These are phyloP conservation scores for Scytalidium sp. DNA, from an alignment of 2,329 filamentous ascomycete genomes.

Conservation along the genomic window DNA sequence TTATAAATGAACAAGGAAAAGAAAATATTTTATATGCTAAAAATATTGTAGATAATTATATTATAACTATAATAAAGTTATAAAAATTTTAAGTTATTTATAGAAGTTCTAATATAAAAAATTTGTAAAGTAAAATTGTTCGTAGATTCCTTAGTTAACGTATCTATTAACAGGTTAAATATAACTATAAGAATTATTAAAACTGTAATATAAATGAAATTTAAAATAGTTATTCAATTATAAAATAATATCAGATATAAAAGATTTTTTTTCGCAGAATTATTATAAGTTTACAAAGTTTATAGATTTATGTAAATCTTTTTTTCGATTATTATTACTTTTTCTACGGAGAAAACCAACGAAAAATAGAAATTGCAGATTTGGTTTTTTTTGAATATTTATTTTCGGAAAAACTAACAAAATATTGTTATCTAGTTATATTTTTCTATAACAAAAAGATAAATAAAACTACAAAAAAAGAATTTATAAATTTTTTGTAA, in stretches of 20 bases:
- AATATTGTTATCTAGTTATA: conserved; percentile 2
- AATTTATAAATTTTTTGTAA: conserved; percentile 1
- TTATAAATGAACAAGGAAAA: not conserved
- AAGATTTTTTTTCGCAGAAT: not conserved
- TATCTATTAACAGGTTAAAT: not conserved
- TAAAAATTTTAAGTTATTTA: conserved; percentile 1
- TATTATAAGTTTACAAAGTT: not conserved
- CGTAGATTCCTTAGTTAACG: conserved; percentile 1
- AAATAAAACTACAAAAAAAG: conserved; percentile 7
- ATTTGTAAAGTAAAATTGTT: not conserved
- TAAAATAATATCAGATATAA: conserved; percentile 3
- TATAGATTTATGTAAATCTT: conserved; percentile 4
- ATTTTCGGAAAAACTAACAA: not conserved
- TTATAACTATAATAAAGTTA: conserved; percentile 4
- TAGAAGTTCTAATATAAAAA: not conserved
- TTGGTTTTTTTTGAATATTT: conserved; percentile 6
- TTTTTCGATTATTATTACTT: conserved; percentile 7
- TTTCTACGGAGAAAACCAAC: conserved; percentile 3
- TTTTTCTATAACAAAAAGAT: conserved; percentile 5
- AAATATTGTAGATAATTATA: conserved; percentile 1
- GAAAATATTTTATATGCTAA: not conserved
- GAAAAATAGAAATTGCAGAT: conserved; percentile 3
- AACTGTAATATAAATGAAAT: conserved; percentile 1
- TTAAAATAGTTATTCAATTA: conserved; percentile 1
- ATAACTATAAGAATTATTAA: not conserved